Conservation (phyloP, 805 yeast species). For the Schizosaccharomyces lindneri region DNA sequence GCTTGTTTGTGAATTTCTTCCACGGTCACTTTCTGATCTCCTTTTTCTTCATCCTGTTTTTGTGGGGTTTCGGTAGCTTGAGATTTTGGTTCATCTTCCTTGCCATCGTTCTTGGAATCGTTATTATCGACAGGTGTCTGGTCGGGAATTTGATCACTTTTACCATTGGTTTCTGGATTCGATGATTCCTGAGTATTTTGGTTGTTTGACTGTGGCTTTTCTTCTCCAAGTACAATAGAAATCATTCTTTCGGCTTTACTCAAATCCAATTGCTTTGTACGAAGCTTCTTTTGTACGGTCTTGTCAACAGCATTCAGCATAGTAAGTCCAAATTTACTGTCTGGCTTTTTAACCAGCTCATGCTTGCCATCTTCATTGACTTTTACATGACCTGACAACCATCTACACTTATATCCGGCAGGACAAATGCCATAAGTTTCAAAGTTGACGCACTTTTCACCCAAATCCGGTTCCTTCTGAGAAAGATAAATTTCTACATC, state of each 20-base stretch:
- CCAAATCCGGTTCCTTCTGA: constrained; percentile 45
- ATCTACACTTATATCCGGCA: constrained; percentile 75
- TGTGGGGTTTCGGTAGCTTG: constrained; percentile 21
- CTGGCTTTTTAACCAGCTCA: constrained; percentile 22
- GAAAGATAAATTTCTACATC: constrained; percentile 39
- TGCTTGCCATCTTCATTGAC: constrained; percentile 20
- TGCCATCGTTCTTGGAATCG: too few species aligned
- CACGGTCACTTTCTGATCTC: neutral
- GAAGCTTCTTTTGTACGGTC: constrained; percentile 24
- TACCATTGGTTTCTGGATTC: too few species aligned
- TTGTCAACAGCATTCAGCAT: constrained; percentile 41
- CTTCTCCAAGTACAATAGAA: constrained; percentile 10
- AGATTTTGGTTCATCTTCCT: too few species aligned
- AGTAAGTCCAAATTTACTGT: constrained; percentile 15
- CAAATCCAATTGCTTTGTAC: constrained; percentile 38
- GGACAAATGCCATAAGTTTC: constrained; percentile 72
- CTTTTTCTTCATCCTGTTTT: constrained; percentile 14
- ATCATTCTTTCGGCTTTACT: constrained; percentile 31
- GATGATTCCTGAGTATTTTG: constrained; percentile 17
- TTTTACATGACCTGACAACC: constrained; percentile 42
- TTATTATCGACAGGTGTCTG: too few species aligned
- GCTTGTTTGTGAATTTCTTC: neutral
- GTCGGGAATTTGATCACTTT: too few species aligned
- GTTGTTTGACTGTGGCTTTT: neutral
- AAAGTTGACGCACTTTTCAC: constrained; percentile 66